Evolutionary conservation across 345 rosid species (phyloP).

Genomic region (Hirschfeldia incana): DNA sequence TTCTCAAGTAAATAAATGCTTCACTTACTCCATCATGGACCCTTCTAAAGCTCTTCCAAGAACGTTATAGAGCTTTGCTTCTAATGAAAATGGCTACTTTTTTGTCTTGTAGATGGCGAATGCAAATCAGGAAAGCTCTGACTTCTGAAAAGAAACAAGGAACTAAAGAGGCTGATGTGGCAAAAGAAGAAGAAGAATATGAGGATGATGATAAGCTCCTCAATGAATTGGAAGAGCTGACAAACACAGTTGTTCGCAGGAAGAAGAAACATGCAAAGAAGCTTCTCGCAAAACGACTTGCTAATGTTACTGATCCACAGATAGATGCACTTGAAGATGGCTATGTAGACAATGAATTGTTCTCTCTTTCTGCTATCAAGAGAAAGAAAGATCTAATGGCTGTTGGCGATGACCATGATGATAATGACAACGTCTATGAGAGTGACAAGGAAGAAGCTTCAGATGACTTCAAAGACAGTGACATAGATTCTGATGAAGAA

Average conservation of each 20-base stretch:
- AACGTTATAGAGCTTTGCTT: neutral
- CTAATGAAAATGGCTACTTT: neutral
- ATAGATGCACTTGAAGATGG: constrained; percentile 85
- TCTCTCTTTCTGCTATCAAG: constrained; percentile 92
- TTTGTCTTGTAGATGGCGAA: constrained; percentile 68
- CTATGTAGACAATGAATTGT: constrained; percentile 69
- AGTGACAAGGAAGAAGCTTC: constrained; percentile 59
- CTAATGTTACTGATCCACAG: constrained; percentile 85
- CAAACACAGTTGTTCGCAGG: constrained; percentile 72
- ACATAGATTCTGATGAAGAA: constrained; percentile 81
- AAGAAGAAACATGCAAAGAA: constrained; percentile 86
- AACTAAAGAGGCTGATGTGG: constrained; percentile 41
- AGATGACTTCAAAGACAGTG: constrained; percentile 55
- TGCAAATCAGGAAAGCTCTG: constrained; percentile 74
- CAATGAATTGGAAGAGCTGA: constrained; percentile 90
- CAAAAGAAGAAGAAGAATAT: constrained; percentile 49
- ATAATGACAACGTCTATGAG: constrained; percentile 43
- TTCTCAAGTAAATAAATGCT: constrained; percentile 64
- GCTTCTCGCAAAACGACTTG: constrained; percentile 67
- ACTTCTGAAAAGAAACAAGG: constrained; percentile 61
- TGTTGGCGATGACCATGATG: constrained; percentile 61
- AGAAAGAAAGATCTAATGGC: constrained; percentile 84
- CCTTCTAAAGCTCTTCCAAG: neutral
- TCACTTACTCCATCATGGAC: neutral
- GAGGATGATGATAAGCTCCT: constrained; percentile 83